Percentiles rank a stretch among this genome's conserved stretches.
phyloP scores from a whole-genome alignment of 768 basidiomycete genomes.

The Crepidotus variabilis region DNA sequence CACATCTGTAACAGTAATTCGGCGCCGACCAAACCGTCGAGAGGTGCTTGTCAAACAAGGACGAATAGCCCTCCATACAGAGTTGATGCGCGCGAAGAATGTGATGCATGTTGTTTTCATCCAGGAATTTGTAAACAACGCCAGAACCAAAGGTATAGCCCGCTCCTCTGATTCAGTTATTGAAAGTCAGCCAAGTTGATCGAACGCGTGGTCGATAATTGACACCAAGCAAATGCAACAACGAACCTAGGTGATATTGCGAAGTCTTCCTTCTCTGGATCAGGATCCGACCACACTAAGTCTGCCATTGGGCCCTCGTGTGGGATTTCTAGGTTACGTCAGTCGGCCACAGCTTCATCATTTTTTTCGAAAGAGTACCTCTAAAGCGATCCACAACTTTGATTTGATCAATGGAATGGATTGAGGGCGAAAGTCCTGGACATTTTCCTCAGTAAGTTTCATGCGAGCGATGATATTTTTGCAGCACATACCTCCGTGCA shows the following conservation, averaged over 20 bases:
- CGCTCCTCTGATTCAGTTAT: constrained; percentile 65
- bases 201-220: constrained; percentile 14
- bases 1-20: constrained; percentile 98
- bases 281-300: constrained; percentile 99
- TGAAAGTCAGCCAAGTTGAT: not conserved
- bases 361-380: constrained; percentile 45
- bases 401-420: constrained; percentile 99
- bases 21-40: constrained; percentile 99
- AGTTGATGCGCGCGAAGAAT: constrained; percentile 98
- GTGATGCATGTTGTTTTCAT: constrained; percentile 94
- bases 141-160: constrained; percentile 99
- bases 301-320: constrained; percentile 99
- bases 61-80: constrained; percentile 99
- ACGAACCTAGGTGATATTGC: constrained; percentile 92
- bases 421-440: constrained; percentile 91
- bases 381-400: constrained; percentile 98
- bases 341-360: constrained; percentile 10
- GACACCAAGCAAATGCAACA: constrained; percentile 9
- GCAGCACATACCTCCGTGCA: constrained; percentile 78
- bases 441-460: not conserved
- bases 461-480: constrained; percentile 5
- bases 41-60: constrained; percentile 92
- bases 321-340: constrained; percentile 75
- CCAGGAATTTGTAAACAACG: constrained; percentile 95
- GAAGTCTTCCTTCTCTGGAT: constrained; percentile 98